These are phyloP conservation scores for Salix viminalis DNA, from an alignment of 345 rosid species.

Conservation along the genomic window DNA sequence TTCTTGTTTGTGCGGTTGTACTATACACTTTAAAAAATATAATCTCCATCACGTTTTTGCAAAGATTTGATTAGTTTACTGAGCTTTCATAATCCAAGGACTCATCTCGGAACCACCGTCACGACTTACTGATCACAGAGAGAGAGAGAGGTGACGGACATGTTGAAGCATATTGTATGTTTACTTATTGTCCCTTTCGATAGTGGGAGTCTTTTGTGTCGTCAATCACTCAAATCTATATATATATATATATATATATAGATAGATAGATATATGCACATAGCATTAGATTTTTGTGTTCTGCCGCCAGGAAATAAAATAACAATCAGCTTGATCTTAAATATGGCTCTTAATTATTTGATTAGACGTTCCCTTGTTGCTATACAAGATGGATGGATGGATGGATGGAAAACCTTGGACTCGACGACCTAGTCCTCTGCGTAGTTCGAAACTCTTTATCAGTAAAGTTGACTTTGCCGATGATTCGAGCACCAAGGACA, in stretches of 20 bases:
- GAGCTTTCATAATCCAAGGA: slow-evolving; percentile 24
- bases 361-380: background rate
- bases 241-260: background rate
- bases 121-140: background rate
- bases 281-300: background rate
- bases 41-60: no score
- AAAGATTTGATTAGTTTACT: slow-evolving; percentile 9
- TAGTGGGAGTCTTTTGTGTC: background rate
- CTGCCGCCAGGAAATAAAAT: background rate
- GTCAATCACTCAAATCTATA: no score
- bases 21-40: no score
- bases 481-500: no score
- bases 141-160: background rate
- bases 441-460: no score
- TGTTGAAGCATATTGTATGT: background rate
- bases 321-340: background rate
- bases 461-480: no score
- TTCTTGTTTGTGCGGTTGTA: no score
- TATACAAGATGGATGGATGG: background rate
- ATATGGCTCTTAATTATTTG: background rate
- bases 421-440: no score
- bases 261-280: background rate
- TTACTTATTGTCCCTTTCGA: slow-evolving; percentile 7
- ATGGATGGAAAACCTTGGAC: background rate
- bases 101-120: slow-evolving; percentile 21